Evolutionary conservation across 2,329 filamentous ascomycete genomes (phyloP), one percentile per base, ranked within the genome.

Genomic region (Podosphaera xanthii): DNA sequence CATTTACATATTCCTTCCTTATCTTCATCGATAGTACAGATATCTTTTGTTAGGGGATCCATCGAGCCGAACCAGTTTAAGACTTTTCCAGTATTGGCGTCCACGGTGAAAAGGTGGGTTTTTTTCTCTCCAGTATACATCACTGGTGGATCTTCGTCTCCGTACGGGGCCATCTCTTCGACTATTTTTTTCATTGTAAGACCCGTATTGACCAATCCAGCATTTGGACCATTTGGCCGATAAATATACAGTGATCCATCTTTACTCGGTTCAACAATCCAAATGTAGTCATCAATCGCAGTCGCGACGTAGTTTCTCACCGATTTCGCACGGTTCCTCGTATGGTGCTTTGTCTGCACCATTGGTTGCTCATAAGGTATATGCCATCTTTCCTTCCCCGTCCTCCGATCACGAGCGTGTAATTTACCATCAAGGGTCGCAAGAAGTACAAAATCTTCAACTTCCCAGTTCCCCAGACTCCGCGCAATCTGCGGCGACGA

Each of bases 391-490:
- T 85, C 78, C 63, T 83, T 78, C 66, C 92, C 92, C 58, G 86
- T 92, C 70, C 84, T 86, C 68, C 92, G 82, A 75, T 96, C 88
- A 72, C 83, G 83, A 71, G 91, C 90, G 75, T 95, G 87, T 68
- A 97, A 81, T 71, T 88, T 87, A 78, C 92, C 92, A 78, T 97
- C 90, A 81, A 97, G 87, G 80, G 92, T 97, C 87, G 92, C 91
- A 86, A 98, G 78, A 77, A 98, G 87, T 76, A 97, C 87, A 81
- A 96, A 94, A 78, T 97, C 90, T 87, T 97, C 91, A 75, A 96
- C 90, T 86, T 96, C 88, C 91, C 91, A 97, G 76, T 96, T 91
- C 81, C 90, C 85, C 80, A 97, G 78, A 78, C 85, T 94, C 82
- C 91, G 90, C 90, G 89, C 91, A 85, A 79, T 60, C 71, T 87